Conservation (phyloP, 768 basidiomycete genomes). For the Hypholoma fasciculare region DNA sequence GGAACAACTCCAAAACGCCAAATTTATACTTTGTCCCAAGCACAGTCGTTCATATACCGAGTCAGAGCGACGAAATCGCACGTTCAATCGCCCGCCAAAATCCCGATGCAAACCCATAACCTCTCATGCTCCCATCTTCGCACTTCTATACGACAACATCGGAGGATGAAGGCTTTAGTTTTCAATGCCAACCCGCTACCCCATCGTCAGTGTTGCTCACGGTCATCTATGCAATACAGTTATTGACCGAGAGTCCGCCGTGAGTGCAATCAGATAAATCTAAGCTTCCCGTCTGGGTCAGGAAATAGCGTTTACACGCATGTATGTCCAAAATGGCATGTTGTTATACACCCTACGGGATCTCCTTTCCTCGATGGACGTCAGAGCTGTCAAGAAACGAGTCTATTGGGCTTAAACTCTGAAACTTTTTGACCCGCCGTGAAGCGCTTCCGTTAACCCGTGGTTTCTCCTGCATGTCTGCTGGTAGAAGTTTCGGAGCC, state of each 20-base stretch:
- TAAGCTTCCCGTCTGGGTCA: background rate
- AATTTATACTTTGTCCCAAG: background rate
- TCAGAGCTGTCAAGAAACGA: constrained; percentile 7
- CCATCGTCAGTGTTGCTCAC: constrained; percentile 1
- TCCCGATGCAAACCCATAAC: constrained; percentile 17
- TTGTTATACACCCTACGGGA: background rate
- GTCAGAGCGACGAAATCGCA: background rate
- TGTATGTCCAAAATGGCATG: constrained; percentile 1
- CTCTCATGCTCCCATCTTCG: constrained; percentile 4
- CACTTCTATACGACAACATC: constrained; percentile 8
- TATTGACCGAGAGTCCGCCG: constrained; percentile 15
- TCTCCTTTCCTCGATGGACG: background rate
- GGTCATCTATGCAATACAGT: constrained; percentile 7
- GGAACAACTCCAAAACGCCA: background rate
- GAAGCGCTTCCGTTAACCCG: background rate
- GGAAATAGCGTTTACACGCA: constrained; percentile 2
- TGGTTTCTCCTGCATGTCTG: background rate
- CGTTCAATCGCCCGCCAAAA: constrained; percentile 13
- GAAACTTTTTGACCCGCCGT: background rate
- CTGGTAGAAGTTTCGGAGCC: background rate
- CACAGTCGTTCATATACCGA: background rate
- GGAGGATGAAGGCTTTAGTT: constrained; percentile 5
- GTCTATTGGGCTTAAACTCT: constrained; percentile 1
- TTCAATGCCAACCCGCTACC: background rate
- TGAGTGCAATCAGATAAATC: constrained; percentile 8